A percentile compares a stretch with the other conserved stretches of the same genome.
These are phyloP conservation scores for Passalora sequoiae DNA, from an alignment of 2,329 filamentous ascomycete genomes.

Conservation along the genomic window DNA sequence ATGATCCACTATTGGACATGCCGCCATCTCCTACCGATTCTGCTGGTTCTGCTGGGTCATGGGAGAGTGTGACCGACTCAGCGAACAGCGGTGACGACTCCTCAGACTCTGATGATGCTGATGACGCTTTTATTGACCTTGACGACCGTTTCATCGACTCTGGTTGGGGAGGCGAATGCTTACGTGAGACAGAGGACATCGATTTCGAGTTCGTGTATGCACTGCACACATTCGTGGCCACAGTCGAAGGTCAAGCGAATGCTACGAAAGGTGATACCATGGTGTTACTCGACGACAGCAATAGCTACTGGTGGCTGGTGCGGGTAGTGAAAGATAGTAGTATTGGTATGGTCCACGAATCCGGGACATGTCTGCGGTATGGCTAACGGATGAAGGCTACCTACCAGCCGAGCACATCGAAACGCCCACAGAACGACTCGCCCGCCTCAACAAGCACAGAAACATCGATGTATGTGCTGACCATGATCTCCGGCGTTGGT, in stretches of 20 bases:
- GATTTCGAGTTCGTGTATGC: conserved; percentile 99
- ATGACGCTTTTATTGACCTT: conserved; percentile 53
- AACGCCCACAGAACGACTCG: conserved; percentile 89
- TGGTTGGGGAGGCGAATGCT: conserved; percentile 74
- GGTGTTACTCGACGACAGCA: conserved; percentile 96
- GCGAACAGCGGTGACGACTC: conserved; percentile 16
- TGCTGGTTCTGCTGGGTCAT: conserved; percentile 25
- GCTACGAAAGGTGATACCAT: conserved; percentile 98
- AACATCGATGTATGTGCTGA: conserved; percentile 90
- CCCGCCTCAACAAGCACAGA: conserved; percentile 91
- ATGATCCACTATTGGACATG: conserved; percentile 39
- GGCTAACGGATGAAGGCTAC: conserved; percentile 60
- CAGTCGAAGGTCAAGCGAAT: conserved; percentile 96
- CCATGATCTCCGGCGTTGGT: conserved; percentile 3
- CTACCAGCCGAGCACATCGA: conserved; percentile 97
- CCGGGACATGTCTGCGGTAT: background rate
- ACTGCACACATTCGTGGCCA: conserved; percentile 93
- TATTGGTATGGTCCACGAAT: conserved; percentile 56
- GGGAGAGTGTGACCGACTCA: conserved; percentile 28
- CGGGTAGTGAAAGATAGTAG: conserved; percentile 95
- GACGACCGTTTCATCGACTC: conserved; percentile 63
- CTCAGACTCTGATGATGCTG: conserved; percentile 53
- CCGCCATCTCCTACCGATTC: conserved; percentile 31
- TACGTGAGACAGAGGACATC: conserved; percentile 94
- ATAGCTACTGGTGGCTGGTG: conserved; percentile 99